Percentiles rank a stretch among this genome's conserved stretches.
These are phyloP conservation scores for Pichia sp. DNA, from an alignment of 1,139 yeast species.

Conservation along the genomic window DNA sequence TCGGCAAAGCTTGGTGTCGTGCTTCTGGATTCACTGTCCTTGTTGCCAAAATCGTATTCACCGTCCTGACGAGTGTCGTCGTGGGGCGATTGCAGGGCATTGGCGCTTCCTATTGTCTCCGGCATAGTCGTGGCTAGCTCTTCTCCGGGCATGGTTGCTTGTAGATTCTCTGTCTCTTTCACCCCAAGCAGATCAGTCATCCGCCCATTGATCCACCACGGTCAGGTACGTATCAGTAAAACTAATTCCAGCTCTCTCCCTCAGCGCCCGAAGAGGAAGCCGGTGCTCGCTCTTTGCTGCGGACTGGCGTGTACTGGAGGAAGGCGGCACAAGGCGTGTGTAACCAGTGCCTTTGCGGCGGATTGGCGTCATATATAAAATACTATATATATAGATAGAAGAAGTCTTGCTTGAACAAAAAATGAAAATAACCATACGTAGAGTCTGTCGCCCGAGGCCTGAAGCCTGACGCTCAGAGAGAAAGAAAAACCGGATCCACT, in stretches of 20 bases:
- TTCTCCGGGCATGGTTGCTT: not conserved
- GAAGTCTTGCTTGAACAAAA: not conserved
- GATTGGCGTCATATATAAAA: no score
- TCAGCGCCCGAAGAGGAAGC: not conserved
- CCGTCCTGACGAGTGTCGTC: not conserved
- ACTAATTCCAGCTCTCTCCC: not conserved
- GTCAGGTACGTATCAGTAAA: no score
- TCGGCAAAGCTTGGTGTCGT: constrained; percentile 1
- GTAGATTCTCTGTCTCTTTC: not conserved
- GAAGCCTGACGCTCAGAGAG: no score
- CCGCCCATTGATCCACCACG: no score
- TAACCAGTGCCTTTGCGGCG: not conserved
- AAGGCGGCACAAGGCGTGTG: not conserved
- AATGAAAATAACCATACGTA: not conserved
- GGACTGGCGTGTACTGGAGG: not conserved
- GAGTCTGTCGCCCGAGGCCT: not conserved
- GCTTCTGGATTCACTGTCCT: not conserved
- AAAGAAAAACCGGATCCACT: not conserved
- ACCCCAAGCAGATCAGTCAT: no score
- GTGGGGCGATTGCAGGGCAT: not conserved
- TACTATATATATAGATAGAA: not conserved
- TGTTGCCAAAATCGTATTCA: not conserved
- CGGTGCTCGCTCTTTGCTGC: not conserved
- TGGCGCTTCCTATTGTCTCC: not conserved
- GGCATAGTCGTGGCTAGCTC: not conserved